Base-by-base conservation (phyloP, 116 monocot species). In the Dioscorea cayenensis region DNA sequence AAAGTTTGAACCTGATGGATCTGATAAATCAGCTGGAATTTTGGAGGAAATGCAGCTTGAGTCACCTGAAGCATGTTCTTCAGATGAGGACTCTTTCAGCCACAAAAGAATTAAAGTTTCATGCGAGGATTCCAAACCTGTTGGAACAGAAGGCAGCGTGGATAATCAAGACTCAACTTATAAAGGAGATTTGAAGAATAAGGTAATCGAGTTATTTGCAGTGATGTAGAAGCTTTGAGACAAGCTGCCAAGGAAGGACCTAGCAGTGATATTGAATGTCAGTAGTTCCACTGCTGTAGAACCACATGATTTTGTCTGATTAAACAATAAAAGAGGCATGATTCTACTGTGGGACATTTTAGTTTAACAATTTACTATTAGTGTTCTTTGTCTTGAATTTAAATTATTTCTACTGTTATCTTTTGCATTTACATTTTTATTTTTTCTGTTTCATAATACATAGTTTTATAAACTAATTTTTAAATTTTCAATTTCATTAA, bases 291-390 rank as follows among this genome's bases (percentile, higher is more conserved):
- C 43, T 78, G 43, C 49, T 76, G 60, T 49, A 60, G 43, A 64
- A 64, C 23, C 49, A 63, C 27, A 50, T 49, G 55, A 60, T 82
- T 43, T 61, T 77, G 32, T 35, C 75, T 72, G 76, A 68, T 81
- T 35, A 74, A 76, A 72, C 68, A 43, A 64, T 65, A 4, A 51
- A 78, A 13, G 67, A 85, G 69, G 81, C 83, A 75, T 76, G 69
- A 37, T 63, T 8, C 59, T 13, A 23, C 9, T 43, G 28, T 28
- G 25, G 13, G n/a, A 18, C 1, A 28, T 76, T 65, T 36, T 28
- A 10, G 43, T 70, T 13, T 58, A 43, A 14, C 66, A 22, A 43
- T 27, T 22, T 69, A 49, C 49, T 58, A 9, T 28, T 14, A 28
- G 49, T 18, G 19, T 66, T 16, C 8, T 64, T 58, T 68, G 14